Percentiles rank a stretch among this genome's conserved stretches.
phyloP scores from a whole-genome alignment of 2,329 filamentous ascomycete genomes.

The Chaetomiaceae sp. region DNA sequence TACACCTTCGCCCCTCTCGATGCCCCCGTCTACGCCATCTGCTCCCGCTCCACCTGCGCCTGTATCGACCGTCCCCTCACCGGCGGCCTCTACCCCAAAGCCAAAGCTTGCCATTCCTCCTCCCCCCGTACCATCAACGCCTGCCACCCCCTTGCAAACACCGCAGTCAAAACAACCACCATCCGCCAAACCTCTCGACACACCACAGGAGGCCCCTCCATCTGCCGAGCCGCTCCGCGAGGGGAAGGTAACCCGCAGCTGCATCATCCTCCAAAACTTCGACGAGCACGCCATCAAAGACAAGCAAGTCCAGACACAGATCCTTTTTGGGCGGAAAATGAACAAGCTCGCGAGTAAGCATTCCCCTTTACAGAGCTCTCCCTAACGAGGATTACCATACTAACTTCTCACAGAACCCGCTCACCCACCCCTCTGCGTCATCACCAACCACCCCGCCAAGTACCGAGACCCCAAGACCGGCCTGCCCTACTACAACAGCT shows the following conservation, averaged over 20 bases:
- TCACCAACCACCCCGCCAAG: slow-evolving; percentile 74
- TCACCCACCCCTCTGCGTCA: slow-evolving; percentile 62
- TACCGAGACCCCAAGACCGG: slow-evolving; percentile 85
- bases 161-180: slow-evolving; percentile 17
- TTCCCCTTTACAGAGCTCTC: background rate
- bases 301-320: slow-evolving; percentile 53
- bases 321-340: slow-evolving; percentile 58
- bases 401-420: slow-evolving; percentile 42
- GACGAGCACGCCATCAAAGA: slow-evolving; percentile 53
- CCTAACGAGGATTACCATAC: too few species aligned
- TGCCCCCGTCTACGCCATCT: slow-evolving; percentile 17
- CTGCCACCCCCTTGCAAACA: slow-evolving; percentile 10
- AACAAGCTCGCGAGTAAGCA: slow-evolving; percentile 50
- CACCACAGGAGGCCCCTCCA: slow-evolving; percentile 28
- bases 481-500: slow-evolving; percentile 71
- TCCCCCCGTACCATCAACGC: slow-evolving; percentile 3
- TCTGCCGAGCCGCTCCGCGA: slow-evolving; percentile 33
- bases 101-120: slow-evolving; percentile 4
- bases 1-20: slow-evolving; percentile 24
- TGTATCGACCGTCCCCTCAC: background rate
- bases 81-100: background rate
- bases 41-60: background rate
- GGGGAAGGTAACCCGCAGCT: slow-evolving; percentile 52
- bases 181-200: slow-evolving; percentile 21
- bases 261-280: slow-evolving; percentile 58